phyloP scores from a whole-genome alignment of 768 basidiomycete species.

The Macrolepiota albuminosa region DNA sequence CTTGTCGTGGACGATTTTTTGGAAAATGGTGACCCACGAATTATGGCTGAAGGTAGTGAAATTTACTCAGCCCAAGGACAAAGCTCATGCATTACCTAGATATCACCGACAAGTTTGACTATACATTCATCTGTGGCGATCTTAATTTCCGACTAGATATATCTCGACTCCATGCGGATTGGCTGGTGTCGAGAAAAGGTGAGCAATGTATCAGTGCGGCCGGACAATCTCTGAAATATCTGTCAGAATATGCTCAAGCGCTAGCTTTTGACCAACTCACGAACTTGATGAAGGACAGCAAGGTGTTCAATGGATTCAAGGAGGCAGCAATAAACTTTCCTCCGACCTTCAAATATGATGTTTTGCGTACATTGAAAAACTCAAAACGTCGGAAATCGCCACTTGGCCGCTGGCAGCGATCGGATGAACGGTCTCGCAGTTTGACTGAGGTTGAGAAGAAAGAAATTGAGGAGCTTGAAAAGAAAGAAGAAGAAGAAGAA shows the following conservation, averaged over 20 bases:
- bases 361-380: constrained; percentile 54
- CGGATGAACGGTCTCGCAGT: constrained; percentile 26
- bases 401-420: constrained; percentile 29
- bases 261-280: constrained; percentile 88
- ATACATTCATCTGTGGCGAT: constrained; percentile 86
- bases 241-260: constrained; percentile 74
- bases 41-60: constrained; percentile 61
- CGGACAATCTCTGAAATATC: not conserved
- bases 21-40: constrained; percentile 54
- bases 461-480: constrained; percentile 26
- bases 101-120: constrained; percentile 85
- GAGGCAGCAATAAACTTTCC: constrained; percentile 83
- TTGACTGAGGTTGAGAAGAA: constrained; percentile 37
- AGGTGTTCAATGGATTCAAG: constrained; percentile 70
- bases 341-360: constrained; percentile 93
- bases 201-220: not conserved
- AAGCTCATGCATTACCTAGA: constrained; percentile 35
- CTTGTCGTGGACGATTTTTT: constrained; percentile 79
- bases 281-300: constrained; percentile 63
- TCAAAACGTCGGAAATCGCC: constrained; percentile 34
- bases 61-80: not conserved
- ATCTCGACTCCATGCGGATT: constrained; percentile 89
- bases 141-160: constrained; percentile 90
- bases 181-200: constrained; percentile 85
- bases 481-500: constrained; percentile 35